A percentile compares a stretch with the other conserved stretches of the same genome.
These are phyloP conservation scores for Lentinula aciculospora DNA, from an alignment of 768 basidiomycete species.

Conservation along the genomic window DNA sequence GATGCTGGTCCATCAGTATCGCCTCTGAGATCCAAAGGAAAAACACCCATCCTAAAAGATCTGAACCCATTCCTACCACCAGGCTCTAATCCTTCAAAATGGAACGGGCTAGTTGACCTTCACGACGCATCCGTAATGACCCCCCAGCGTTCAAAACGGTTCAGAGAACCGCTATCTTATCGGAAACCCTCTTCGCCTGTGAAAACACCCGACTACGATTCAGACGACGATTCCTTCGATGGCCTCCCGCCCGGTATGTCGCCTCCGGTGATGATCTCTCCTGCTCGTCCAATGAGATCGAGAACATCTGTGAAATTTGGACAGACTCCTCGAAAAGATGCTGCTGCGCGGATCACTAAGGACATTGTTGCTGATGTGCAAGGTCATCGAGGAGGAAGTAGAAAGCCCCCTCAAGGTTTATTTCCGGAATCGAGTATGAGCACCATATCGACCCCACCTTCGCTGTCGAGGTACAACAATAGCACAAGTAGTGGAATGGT, in stretches of 20 bases:
- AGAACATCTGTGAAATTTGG: slow-evolving; percentile 41
- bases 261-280: slow-evolving; percentile 53
- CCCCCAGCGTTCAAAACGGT: slow-evolving; percentile 29
- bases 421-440: slow-evolving; percentile 56
- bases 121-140: slow-evolving; percentile 48
- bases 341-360: slow-evolving; percentile 60
- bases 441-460: slow-evolving; percentile 65
- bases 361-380: slow-evolving; percentile 57
- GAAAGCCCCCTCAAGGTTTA: background rate
- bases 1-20: slow-evolving; percentile 21
- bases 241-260: slow-evolving; percentile 51
- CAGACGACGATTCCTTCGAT: slow-evolving; percentile 48
- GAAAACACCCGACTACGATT: slow-evolving; percentile 17
- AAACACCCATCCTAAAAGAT: slow-evolving; percentile 51
- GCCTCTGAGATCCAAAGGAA: slow-evolving; percentile 38
- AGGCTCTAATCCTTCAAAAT: slow-evolving; percentile 43
- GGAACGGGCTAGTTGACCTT: slow-evolving; percentile 75
- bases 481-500: slow-evolving; percentile 42
- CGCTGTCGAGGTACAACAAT: slow-evolving; percentile 57
- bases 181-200: background rate
- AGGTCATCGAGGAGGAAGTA: slow-evolving; percentile 23
- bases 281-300: slow-evolving; percentile 43
- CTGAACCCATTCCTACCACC: slow-evolving; percentile 59
- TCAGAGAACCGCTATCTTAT: slow-evolving; percentile 19
- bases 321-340: slow-evolving; percentile 68